Evolutionary conservation across 1,139 yeast species (phyloP), one percentile per base, ranked within the genome.

Genomic region (Suhomyces bolitotheri): DNA sequence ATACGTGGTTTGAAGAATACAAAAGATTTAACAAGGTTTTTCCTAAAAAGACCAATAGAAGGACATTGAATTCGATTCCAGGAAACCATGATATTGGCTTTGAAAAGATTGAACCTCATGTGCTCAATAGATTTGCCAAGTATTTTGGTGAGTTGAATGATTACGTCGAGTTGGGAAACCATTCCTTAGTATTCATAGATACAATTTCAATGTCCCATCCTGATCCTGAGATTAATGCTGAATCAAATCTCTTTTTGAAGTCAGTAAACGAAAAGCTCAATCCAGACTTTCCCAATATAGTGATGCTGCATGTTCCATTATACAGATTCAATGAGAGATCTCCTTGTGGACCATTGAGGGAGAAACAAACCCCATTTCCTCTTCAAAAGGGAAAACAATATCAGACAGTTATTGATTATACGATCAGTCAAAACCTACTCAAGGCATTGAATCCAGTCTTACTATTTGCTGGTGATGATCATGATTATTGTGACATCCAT

Each of bases 51-150:
- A 44, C 64, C 49, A 61, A 78, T 38, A 69, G 77, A 34, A 58
- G 68, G 20, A 76, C 78, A 3, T 64, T 78, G 27, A 68, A 74
- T 50, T 76, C 82, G 2, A 60, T 92, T 9, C 96, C 97, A 0
- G 98, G 98, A 2, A 92, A 92, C 53, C 98, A 92, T 56, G 98
- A 92, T 56, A 87, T 92, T 47, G 98, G 98, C 1, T 90, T 84
- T 57, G 95, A 95, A 22, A 76, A 80, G 39, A 60, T 71, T 12
- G 77, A 81, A 1, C 70, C 77, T 6, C 66, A 75, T 9, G 75
- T 73, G 17, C 59, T 66, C 2, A 63, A 77, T 20, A 66, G 97
- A 45, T 92, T 90, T 59, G 62, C 73, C 15, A 65, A 81, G 2
- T 75, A 71, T 53, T 90, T 88, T 57, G 98, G 98, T 3, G 80